Evolutionary conservation across 768 basidiomycete species (phyloP).

Genomic region (Russula foetens): DNA sequence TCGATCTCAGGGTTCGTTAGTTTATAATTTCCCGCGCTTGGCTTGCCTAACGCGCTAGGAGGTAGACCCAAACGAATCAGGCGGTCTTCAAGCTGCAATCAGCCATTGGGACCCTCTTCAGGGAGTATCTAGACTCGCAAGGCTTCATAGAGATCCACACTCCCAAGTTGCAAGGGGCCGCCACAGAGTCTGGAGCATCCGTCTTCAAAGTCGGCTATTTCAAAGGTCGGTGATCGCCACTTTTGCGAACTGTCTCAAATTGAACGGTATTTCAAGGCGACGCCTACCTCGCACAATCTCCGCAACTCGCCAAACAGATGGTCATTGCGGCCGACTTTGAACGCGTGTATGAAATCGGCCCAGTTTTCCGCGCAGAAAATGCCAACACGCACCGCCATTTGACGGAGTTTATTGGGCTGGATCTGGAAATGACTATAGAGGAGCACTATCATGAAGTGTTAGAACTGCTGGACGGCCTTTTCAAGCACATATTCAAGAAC

Average conservation of each 20-base stretch:
- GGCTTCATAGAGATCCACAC: slow-evolving; percentile 95
- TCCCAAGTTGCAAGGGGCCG: slow-evolving; percentile 93
- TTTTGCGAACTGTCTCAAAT: not conserved
- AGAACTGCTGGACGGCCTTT: slow-evolving; percentile 82
- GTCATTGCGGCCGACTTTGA: slow-evolving; percentile 98
- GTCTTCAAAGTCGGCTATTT: slow-evolving; percentile 99
- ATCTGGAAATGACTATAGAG: slow-evolving; percentile 98
- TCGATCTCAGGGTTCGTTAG: slow-evolving; percentile 78
- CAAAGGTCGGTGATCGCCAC: slow-evolving; percentile 53
- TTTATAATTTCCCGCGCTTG: not conserved
- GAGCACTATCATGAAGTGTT: slow-evolving; percentile 98
- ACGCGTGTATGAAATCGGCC: slow-evolving; percentile 93
- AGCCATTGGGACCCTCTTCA: slow-evolving; percentile 83
- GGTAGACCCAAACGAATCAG: slow-evolving; percentile 88
- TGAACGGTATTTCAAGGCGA: slow-evolving; percentile 39
- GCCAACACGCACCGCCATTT: slow-evolving; percentile 96
- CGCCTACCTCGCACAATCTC: slow-evolving; percentile 94
- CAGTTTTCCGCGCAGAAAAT: slow-evolving; percentile 96
- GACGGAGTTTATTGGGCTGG: slow-evolving; percentile 97
- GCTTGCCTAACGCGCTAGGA: not conserved
- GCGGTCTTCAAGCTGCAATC: slow-evolving; percentile 90
- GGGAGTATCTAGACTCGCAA: slow-evolving; percentile 61
- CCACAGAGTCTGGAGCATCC: slow-evolving; percentile 93
- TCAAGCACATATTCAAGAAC: slow-evolving; percentile 80
- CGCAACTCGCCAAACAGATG: slow-evolving; percentile 99